phyloP scores from a whole-genome alignment of 83 land plant genomes.

The Picea engelmannii region DNA sequence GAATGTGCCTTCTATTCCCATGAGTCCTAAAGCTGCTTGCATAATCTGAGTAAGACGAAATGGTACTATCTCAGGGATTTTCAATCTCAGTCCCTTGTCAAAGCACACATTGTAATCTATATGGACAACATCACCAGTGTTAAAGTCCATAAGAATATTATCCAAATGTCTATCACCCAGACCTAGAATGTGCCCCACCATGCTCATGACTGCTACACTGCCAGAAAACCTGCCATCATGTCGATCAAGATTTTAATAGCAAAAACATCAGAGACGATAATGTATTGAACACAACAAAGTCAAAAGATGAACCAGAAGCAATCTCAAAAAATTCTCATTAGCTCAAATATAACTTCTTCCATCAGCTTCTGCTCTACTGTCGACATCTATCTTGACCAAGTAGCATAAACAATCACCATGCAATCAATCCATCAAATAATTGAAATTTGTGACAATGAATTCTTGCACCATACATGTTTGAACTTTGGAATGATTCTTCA shows the following conservation, averaged over 20 bases:
- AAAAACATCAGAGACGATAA: background rate
- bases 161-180: slow-evolving; percentile 98
- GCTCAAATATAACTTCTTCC: background rate
- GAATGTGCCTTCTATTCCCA: slow-evolving; percentile 89
- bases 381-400: background rate
- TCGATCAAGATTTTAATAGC: background rate
- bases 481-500: no score
- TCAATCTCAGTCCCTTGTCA: slow-evolving; percentile 94
- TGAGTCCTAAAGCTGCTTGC: slow-evolving; percentile 88
- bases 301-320: background rate
- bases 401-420: background rate
- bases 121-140: slow-evolving; percentile 92
- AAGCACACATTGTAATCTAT: slow-evolving; percentile 98
- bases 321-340: background rate
- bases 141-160: slow-evolving; percentile 90
- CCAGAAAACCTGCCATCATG: slow-evolving; percentile 65
- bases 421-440: background rate
- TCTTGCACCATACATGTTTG: no score
- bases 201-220: slow-evolving; percentile 96
- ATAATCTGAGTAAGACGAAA: slow-evolving; percentile 96
- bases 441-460: no score
- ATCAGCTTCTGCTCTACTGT: background rate
- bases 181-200: slow-evolving; percentile 92
- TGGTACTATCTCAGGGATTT: slow-evolving; percentile 98
- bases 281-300: background rate